Evolutionary conservation across 2,329 filamentous ascomycete genomes (phyloP).

Genomic region (Leptographium flavum): DNA sequence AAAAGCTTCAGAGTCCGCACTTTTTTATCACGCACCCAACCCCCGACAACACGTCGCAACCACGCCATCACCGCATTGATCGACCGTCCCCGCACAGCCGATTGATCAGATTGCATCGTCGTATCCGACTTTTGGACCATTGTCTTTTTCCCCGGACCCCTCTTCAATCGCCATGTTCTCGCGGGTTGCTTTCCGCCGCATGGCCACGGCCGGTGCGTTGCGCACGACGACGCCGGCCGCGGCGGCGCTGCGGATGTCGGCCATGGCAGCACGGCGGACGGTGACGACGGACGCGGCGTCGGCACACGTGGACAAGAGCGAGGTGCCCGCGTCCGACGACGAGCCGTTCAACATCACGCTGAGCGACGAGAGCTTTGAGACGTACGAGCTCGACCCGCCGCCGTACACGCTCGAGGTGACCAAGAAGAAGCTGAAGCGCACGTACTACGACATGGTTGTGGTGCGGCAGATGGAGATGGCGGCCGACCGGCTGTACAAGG

Average conservation of each 20-base stretch:
- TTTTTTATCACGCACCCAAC: slow-evolving; percentile 1
- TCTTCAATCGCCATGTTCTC: slow-evolving; percentile 46
- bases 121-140: neutral
- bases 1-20: neutral
- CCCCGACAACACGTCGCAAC: neutral
- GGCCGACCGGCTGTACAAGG: slow-evolving; percentile 97
- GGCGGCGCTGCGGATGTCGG: slow-evolving; percentile 1
- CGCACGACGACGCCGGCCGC: slow-evolving; percentile 1
- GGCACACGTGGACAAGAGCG: slow-evolving; percentile 69
- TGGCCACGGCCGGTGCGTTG: slow-evolving; percentile 17
- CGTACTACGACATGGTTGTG: slow-evolving; percentile 96
- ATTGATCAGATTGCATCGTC: neutral
- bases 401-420: slow-evolving; percentile 85
- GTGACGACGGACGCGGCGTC: slow-evolving; percentile 95
- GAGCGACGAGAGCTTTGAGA: slow-evolving; percentile 98
- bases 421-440: slow-evolving; percentile 96
- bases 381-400: slow-evolving; percentile 94
- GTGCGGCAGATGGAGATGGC: slow-evolving; percentile 99
- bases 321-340: slow-evolving; percentile 70
- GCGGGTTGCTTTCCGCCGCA: slow-evolving; percentile 51
- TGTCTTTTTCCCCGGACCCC: neutral
- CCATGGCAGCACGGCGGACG: slow-evolving; percentile 42
- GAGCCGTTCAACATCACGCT: slow-evolving; percentile 84
- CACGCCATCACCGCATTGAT: neutral
- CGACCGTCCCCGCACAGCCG: neutral